Evolutionary conservation across 257 asterid genomes (phyloP).

Genomic region (Solanum paucissectum): DNA sequence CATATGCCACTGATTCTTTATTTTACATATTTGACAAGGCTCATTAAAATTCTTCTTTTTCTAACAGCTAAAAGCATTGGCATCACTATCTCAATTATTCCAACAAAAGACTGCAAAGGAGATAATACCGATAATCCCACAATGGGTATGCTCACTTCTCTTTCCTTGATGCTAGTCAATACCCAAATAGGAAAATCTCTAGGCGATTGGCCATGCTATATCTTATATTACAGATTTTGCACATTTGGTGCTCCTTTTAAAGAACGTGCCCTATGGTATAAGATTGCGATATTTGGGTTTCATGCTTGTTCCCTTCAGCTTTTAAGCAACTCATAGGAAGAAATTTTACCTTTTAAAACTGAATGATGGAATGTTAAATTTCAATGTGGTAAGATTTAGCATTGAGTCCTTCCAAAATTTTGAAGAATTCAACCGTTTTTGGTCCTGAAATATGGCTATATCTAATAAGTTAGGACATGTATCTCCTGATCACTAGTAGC

Average conservation of each 20-base stretch:
- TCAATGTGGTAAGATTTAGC: not conserved
- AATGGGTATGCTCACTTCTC: constrained; percentile 59
- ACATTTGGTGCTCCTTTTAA: not conserved
- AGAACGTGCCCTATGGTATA: not conserved
- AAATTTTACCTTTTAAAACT: not conserved
- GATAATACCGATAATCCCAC: constrained; percentile 57
- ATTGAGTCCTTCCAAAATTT: not conserved
- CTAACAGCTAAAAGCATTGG: constrained; percentile 83
- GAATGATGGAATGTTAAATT: not conserved
- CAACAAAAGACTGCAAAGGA: constrained; percentile 61
- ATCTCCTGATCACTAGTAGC: not conserved
- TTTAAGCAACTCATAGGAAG: not conserved
- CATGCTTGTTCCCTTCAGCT: not conserved
- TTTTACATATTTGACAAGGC: constrained; percentile 8
- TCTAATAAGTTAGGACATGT: not conserved
- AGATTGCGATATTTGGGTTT: not conserved
- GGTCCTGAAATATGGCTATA: not conserved
- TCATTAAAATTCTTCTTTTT: constrained; percentile 10
- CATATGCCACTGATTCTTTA: not conserved
- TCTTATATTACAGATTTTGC: not conserved
- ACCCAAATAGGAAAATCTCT: not conserved
- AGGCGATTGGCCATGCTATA: not conserved
- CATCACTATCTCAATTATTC: constrained; percentile 63
- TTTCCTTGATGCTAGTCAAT: not conserved
- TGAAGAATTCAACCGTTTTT: not conserved